Evolutionary conservation across 208 protist species (phyloP), one percentile per base, ranked within the genome.

Genomic region (Crithidia acanthocephali): DNA sequence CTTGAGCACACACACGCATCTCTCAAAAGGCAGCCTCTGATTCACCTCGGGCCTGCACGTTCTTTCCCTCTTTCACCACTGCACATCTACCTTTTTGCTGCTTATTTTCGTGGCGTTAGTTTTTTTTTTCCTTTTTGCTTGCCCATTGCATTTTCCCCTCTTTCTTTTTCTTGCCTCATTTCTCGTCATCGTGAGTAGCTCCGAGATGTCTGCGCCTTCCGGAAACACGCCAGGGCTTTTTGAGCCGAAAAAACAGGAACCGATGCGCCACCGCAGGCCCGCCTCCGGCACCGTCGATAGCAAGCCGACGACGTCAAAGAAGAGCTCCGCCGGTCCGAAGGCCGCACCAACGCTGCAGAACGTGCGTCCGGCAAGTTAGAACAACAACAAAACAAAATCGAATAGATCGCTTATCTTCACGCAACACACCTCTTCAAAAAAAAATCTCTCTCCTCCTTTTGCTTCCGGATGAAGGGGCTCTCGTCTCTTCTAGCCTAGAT

Each of bases 211-310:
- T 28, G 27, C 44, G 20, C 45, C 48, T 15, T 8, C 28, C 35
- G 37, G 52, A 30, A 50, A 32, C 40, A 50, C 72, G 6, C 53
- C 64, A 1, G 62, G 61, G 22, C 69, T 83, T 22, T 76, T 80
- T 18, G 81, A 83, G 60, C 81, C 81, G 1, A 47, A 57, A 23
- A 74, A 77, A 33, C 81, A 79, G 69, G 70, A 66, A 48, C 74
- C 72, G 11, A 69, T 79, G 35, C 58, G 27, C 22, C 76, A 56
- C 25, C 59, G 76, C 77, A 37, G 68, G 30, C 77, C 81, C 20
- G 22, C 70, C 42, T 23, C 69, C 32, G 56, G 68, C 57, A 64
- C 51, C 6, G 68, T 72, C 22, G 63, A 60, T 37, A 48, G 40
- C 23, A 42, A 42, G n/a, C 40, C 57, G 18, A 44, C 47, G 30